Percentiles rank a stretch among this genome's conserved stretches.
These are phyloP conservation scores for Corchorus capsularis DNA, from an alignment of 345 rosid genomes.

Conservation along the genomic window DNA sequence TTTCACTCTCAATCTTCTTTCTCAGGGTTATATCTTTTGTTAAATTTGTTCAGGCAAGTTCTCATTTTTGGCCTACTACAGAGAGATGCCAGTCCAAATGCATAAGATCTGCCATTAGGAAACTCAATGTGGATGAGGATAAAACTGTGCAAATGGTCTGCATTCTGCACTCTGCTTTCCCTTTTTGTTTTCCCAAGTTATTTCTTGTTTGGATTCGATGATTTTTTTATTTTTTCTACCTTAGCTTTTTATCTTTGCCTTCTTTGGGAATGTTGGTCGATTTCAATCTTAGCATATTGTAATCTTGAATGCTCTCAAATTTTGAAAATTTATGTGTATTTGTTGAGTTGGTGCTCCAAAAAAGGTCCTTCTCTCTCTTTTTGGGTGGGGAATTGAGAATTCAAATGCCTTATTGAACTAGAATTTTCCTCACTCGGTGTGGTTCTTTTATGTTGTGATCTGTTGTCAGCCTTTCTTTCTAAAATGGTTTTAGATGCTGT, in stretches of 20 bases:
- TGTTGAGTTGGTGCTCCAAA: neutral
- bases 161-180: neutral
- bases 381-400: neutral
- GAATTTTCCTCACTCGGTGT: neutral
- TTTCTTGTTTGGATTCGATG: slow-evolving; percentile 4
- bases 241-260: slow-evolving; percentile 10
- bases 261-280: neutral
- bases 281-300: neutral
- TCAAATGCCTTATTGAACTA: neutral
- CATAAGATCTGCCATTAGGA: slow-evolving; percentile 54
- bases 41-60: slow-evolving; percentile 45
- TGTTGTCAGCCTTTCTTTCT: neutral
- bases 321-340: neutral
- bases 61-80: slow-evolving; percentile 45
- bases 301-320: neutral
- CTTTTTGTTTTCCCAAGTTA: neutral
- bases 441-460: neutral
- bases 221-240: neutral
- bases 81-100: slow-evolving; percentile 41
- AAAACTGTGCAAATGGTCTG: slow-evolving; percentile 52
- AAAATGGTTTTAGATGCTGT: neutral
- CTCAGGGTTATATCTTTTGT: slow-evolving; percentile 10
- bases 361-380: neutral
- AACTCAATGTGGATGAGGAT: slow-evolving; percentile 44
- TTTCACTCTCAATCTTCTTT: neutral